Conservation (phyloP, 2,329 filamentous ascomycete genomes). For the Alternaria sp. region DNA sequence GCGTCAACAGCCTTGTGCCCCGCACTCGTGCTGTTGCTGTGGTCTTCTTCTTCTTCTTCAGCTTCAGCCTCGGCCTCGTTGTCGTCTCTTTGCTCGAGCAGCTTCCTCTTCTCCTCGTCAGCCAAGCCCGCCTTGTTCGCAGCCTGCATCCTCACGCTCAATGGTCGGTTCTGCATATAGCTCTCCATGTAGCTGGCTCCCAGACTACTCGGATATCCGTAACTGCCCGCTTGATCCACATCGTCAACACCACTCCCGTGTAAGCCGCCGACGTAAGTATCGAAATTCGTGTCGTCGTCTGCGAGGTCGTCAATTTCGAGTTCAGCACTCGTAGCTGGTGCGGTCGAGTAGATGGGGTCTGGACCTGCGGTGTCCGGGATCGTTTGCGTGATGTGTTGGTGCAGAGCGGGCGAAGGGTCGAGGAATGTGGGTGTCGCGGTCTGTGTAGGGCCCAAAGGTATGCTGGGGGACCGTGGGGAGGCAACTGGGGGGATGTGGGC, state of each 20-base stretch:
- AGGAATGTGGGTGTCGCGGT: conserved; percentile 31
- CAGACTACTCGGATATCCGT: conserved; percentile 43
- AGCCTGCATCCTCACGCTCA: conserved; percentile 45
- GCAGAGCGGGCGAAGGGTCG: conserved; percentile 28
- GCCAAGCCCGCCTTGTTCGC: conserved; percentile 38
- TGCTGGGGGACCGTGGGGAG: conserved; percentile 19
- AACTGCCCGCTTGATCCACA: conserved; percentile 42
- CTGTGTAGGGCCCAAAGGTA: conserved; percentile 28
- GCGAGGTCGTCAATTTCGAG: conserved; percentile 17
- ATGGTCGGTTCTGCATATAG: conserved; percentile 45
- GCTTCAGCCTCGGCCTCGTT: conserved; percentile 8
- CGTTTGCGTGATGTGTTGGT: conserved; percentile 7
- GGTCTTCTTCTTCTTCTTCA: neutral
- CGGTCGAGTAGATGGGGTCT: conserved; percentile 28
- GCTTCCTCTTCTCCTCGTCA: conserved; percentile 28
- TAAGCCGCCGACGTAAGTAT: conserved; percentile 46
- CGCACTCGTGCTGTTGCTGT: neutral
- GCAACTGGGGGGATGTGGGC: conserved; percentile 20
- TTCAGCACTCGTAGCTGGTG: conserved; percentile 5
- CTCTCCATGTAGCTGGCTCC: conserved; percentile 48
- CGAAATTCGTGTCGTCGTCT: conserved; percentile 32
- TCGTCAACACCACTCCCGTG: conserved; percentile 42
- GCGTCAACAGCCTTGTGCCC: neutral
- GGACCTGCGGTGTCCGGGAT: conserved; percentile 25
- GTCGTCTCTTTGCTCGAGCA: conserved; percentile 17